Conservation (phyloP, 768 basidiomycete species). For the Pleurotus ostreatus region DNA sequence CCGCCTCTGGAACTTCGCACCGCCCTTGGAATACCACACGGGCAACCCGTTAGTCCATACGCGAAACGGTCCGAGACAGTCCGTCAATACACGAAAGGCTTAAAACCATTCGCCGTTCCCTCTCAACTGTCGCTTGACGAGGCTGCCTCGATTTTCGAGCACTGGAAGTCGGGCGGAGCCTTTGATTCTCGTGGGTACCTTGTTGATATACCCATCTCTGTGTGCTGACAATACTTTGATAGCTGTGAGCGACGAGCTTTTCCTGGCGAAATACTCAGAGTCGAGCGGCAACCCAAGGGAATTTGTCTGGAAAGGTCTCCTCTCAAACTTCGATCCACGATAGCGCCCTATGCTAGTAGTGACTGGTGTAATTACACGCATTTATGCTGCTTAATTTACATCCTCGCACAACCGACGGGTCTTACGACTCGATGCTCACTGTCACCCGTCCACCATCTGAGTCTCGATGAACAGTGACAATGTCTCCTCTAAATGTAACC, state of each 20-base stretch:
- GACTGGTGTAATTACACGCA: neutral
- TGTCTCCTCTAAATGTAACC: neutral
- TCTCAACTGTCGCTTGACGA: conserved; percentile 59
- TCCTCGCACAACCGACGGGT: neutral
- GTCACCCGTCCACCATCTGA: too few species aligned
- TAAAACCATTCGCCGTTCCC: conserved; percentile 39
- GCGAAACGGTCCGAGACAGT: conserved; percentile 48
- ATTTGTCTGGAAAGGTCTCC: conserved; percentile 68
- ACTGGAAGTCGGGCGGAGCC: conserved; percentile 66
- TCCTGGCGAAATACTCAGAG: conserved; percentile 76
- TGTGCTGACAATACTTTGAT: conserved; percentile 2
- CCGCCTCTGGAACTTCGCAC: conserved; percentile 62
- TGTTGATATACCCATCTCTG: conserved; percentile 1
- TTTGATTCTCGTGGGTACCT: conserved; percentile 43
- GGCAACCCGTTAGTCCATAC: conserved; percentile 48
- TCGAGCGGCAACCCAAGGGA: conserved; percentile 75
- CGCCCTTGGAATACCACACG: conserved; percentile 45
- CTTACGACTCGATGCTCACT: too few species aligned
- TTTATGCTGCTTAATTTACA: neutral
- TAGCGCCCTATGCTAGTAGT: neutral
- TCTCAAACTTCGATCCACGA: conserved; percentile 23
- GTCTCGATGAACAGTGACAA: too few species aligned
- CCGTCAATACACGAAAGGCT: conserved; percentile 48
- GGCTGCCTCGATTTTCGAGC: conserved; percentile 69
- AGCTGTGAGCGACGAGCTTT: conserved; percentile 60